These are phyloP conservation scores for Nyctanthes arbortristis DNA, from an alignment of 257 asterid species.

Conservation along the genomic window DNA sequence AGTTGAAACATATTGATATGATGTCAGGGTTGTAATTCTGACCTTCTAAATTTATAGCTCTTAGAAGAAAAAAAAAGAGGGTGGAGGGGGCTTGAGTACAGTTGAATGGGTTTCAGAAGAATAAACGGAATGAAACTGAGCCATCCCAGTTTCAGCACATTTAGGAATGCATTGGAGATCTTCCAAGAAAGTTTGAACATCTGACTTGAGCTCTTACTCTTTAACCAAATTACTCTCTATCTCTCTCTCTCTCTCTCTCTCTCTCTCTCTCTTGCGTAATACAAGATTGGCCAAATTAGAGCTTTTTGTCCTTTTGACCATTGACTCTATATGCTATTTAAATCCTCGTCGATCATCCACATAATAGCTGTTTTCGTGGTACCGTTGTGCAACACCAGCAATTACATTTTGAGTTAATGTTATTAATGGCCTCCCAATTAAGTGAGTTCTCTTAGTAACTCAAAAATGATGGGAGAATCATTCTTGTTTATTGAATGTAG, in stretches of 20 bases:
- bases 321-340: neutral
- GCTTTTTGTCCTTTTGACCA: neutral
- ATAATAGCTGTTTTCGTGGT: conserved; percentile 6
- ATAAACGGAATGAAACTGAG: neutral
- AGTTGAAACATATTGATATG: neutral
- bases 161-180: no score
- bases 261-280: no score
- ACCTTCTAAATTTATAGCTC: neutral
- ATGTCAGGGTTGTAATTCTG: neutral
- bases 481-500: conserved; percentile 41
- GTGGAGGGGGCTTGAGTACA: neutral
- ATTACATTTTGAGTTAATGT: conserved; percentile 9
- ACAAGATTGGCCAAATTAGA: no score
- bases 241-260: no score
- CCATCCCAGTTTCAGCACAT: neutral
- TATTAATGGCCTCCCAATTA: neutral
- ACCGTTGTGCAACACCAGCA: neutral
- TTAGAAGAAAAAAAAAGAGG: neutral
- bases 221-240: no score
- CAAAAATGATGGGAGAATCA: conserved; percentile 8
- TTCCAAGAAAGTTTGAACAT: no score
- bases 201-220: no score
- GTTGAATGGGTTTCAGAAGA: neutral
- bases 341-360: conserved; percentile 1
- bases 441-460: neutral